phyloP scores from a whole-genome alignment of 805 yeast species.

The Millerago galiae region DNA sequence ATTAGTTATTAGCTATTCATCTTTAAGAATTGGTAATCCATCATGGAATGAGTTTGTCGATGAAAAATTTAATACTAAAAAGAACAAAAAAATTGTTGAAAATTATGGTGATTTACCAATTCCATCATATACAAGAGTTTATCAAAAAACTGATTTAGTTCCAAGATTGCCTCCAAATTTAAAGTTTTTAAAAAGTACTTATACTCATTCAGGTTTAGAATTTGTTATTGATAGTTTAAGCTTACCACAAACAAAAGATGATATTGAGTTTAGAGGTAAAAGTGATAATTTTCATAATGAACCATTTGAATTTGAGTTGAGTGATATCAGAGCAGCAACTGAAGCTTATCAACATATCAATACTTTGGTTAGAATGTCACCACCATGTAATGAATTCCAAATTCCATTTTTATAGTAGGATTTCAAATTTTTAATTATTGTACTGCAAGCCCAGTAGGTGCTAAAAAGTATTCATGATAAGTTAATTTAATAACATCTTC shows the following conservation, averaged over 20 bases:
- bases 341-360: conserved; percentile 17
- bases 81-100: conserved; percentile 23
- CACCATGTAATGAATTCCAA: conserved; percentile 17
- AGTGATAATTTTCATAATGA: conserved; percentile 11
- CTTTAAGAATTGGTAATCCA: conserved; percentile 61
- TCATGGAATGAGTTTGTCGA: conserved; percentile 49
- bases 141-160: conserved; percentile 50
- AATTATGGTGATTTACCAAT: conserved; percentile 27
- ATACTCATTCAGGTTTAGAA: conserved; percentile 29
- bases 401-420: neutral
- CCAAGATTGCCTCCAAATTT: conserved; percentile 49
- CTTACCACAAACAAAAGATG: conserved; percentile 27
- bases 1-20: conserved; percentile 51
- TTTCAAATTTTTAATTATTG: too few species aligned
- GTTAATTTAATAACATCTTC: neutral
- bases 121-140: conserved; percentile 42
- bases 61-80: conserved; percentile 34
- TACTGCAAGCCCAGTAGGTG: neutral
- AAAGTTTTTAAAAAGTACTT: conserved; percentile 19
- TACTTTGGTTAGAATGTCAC: conserved; percentile 17
- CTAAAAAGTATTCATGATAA: conserved; percentile 7
- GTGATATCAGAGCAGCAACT: conserved; percentile 9
- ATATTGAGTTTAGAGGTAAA: conserved; percentile 14
- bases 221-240: conserved; percentile 29
- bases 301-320: conserved; percentile 1